phyloP scores from a whole-genome alignment of 345 rosid genomes.

The Eucalyptus curtisii region DNA sequence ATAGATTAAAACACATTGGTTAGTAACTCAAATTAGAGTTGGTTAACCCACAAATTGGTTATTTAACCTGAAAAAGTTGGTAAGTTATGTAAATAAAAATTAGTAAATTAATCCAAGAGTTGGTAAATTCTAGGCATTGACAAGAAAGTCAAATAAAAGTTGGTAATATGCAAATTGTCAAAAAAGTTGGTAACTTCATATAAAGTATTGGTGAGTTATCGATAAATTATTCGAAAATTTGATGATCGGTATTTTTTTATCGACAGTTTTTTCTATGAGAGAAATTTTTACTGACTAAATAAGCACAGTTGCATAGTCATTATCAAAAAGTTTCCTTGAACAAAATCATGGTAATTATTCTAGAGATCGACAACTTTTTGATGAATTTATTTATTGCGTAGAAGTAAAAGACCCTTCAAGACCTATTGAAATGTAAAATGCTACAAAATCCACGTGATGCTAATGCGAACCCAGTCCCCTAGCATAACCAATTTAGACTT shows the following conservation, averaged over 20 bases:
- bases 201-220: not conserved
- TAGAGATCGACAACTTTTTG: not conserved
- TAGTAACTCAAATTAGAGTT: too few species aligned
- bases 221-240: too few species aligned
- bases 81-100: too few species aligned
- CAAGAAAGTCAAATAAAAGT: not conserved
- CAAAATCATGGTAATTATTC: not conserved
- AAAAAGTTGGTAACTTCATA: not conserved
- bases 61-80: too few species aligned
- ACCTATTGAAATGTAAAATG: not conserved
- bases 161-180: not conserved
- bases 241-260: not conserved
- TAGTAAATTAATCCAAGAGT: not conserved
- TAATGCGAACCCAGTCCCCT: fast-evolving
- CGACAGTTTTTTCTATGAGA: not conserved
- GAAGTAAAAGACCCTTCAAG: not conserved
- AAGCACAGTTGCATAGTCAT: too few species aligned
- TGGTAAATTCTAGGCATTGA: not conserved
- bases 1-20: too few species aligned
- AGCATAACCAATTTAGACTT: not conserved
- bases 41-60: too few species aligned
- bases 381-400: not conserved
- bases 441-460: not conserved
- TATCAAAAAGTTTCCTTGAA: not conserved
- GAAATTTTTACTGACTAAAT: not conserved